These are phyloP conservation scores for Dactylellina sp. DNA, from an alignment of 2,329 filamentous ascomycete genomes.

Conservation along the genomic window DNA sequence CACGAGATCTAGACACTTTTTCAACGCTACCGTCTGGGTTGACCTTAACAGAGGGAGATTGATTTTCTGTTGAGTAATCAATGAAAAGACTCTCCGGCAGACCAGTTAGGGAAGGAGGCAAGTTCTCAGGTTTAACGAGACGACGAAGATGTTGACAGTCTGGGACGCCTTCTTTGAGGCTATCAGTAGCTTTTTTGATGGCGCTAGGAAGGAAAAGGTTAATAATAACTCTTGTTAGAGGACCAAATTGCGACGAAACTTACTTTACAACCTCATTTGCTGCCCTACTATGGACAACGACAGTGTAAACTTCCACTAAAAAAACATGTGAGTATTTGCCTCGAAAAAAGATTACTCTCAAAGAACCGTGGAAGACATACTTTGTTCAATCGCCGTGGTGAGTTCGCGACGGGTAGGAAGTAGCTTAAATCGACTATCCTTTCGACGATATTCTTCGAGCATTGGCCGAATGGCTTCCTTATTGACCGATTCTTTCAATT, in stretches of 20 bases:
- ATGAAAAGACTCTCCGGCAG: constrained; percentile 62
- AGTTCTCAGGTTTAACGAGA: constrained; percentile 70
- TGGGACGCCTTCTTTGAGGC: constrained; percentile 61
- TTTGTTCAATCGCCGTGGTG: constrained; percentile 44
- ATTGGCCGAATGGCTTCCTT: constrained; percentile 39
- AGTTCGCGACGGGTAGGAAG: constrained; percentile 48
- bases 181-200: constrained; percentile 50
- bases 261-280: constrained; percentile 80
- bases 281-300: constrained; percentile 77
- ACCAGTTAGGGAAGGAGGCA: constrained; percentile 66
- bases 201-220: constrained; percentile 20
- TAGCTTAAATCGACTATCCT: constrained; percentile 41
- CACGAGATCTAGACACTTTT: constrained; percentile 62
- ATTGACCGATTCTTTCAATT: constrained; percentile 10
- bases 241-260: constrained; percentile 62
- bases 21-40: constrained; percentile 63
- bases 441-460: constrained; percentile 47
- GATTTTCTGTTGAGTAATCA: constrained; percentile 57
- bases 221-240: constrained; percentile 20
- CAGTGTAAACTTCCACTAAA: constrained; percentile 75
- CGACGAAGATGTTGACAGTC: constrained; percentile 68
- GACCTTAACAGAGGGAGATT: constrained; percentile 51
- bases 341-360: not conserved
- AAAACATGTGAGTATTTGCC: not conserved
- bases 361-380: constrained; percentile 41